These are phyloP conservation scores for Mucor plumbeus DNA, from an alignment of 371 early-diverging fungal species.

Conservation along the genomic window DNA sequence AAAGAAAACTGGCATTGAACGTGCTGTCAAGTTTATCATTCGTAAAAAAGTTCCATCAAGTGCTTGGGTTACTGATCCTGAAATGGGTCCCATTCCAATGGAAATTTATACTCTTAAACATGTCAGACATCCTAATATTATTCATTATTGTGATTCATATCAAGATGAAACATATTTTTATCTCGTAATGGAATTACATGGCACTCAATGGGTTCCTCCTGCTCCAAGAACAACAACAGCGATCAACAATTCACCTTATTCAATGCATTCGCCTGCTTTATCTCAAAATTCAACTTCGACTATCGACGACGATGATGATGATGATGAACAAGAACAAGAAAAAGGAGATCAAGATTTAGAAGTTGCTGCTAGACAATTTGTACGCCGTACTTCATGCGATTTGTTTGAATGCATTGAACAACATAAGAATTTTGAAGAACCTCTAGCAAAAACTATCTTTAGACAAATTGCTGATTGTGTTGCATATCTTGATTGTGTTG, in stretches of 20 bases:
- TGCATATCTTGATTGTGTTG: slow-evolving; percentile 61
- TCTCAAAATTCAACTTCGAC: slow-evolving; percentile 42
- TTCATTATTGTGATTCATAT: slow-evolving; percentile 69
- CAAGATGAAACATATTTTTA: slow-evolving; percentile 71
- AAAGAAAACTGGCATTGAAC: slow-evolving; percentile 55
- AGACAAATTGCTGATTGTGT: slow-evolving; percentile 75
- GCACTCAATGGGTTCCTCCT: slow-evolving; percentile 63
- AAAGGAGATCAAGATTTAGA: slow-evolving; percentile 25
- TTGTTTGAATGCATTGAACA: slow-evolving; percentile 84
- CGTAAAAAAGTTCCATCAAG: slow-evolving; percentile 65
- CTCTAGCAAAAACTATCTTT: slow-evolving; percentile 63
- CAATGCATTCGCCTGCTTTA: slow-evolving; percentile 35
- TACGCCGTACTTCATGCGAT: slow-evolving; percentile 68
- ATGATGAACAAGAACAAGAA: slow-evolving; percentile 23
- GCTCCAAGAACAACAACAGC: background rate
- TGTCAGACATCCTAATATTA: slow-evolving; percentile 74
- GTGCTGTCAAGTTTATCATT: slow-evolving; percentile 85
- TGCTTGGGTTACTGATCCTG: slow-evolving; percentile 67
- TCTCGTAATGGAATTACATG: slow-evolving; percentile 83
- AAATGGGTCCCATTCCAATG: slow-evolving; percentile 72
- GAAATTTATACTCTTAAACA: slow-evolving; percentile 77
- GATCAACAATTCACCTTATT: slow-evolving; percentile 1
- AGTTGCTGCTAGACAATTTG: slow-evolving; percentile 37
- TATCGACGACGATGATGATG: slow-evolving; percentile 22
- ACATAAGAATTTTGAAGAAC: slow-evolving; percentile 68